These are phyloP conservation scores for Akanthomyces uredinophilus DNA, from an alignment of 2,329 filamentous ascomycete species.

Conservation along the genomic window DNA sequence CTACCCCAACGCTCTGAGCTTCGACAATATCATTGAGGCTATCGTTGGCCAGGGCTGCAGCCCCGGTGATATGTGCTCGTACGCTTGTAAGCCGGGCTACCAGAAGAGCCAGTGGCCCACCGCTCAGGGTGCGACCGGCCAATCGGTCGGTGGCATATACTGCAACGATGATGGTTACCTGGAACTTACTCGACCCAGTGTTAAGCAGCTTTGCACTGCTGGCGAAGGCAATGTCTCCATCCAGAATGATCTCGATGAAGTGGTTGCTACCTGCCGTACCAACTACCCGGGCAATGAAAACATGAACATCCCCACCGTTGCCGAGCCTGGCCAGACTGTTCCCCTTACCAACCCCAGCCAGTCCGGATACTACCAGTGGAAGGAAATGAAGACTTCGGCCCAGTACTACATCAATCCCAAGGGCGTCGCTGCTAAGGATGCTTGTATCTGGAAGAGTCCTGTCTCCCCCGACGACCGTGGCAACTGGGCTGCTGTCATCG, in stretches of 20 bases:
- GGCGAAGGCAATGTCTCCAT: conserved; percentile 68
- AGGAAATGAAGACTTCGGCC: conserved; percentile 70
- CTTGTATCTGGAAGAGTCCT: conserved; percentile 67
- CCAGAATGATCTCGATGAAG: conserved; percentile 63
- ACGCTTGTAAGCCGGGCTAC: conserved; percentile 86
- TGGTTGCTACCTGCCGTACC: conserved; percentile 81
- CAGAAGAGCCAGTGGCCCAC: conserved; percentile 87
- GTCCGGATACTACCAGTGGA: conserved; percentile 70
- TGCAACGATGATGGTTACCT: conserved; percentile 72
- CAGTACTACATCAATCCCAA: conserved; percentile 96
- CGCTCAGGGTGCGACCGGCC: conserved; percentile 68
- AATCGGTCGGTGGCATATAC: conserved; percentile 83
- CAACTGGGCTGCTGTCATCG: conserved; percentile 84
- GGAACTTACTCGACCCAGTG: conserved; percentile 65
- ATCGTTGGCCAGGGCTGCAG: conserved; percentile 56
- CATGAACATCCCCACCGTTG: conserved; percentile 74
- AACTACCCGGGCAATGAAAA: conserved; percentile 91
- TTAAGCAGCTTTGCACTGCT: conserved; percentile 66
- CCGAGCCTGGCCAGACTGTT: conserved; percentile 52
- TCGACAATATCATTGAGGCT: conserved; percentile 62
- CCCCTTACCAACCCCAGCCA: conserved; percentile 72
- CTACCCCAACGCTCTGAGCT: conserved; percentile 49
- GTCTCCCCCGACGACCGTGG: conserved; percentile 52
- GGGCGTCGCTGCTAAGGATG: conserved; percentile 60
- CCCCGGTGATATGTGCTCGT: conserved; percentile 74